Evolutionary conservation across 768 basidiomycete species (phyloP).

Genomic region (Boletus rubropictus): DNA sequence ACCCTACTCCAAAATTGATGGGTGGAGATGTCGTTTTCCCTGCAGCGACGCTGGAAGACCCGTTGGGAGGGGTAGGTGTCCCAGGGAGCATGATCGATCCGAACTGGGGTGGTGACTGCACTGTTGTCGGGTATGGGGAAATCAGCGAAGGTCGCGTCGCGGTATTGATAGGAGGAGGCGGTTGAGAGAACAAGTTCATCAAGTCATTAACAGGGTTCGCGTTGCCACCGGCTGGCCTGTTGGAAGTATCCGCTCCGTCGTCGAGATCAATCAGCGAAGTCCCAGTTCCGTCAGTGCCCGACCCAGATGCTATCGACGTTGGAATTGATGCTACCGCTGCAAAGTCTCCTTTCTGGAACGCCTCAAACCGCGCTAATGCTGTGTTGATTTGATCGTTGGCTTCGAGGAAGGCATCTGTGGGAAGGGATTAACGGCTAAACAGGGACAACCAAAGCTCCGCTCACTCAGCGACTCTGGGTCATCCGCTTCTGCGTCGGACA

Average conservation of each 20-base stretch:
- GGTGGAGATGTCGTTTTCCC: constrained; percentile 15
- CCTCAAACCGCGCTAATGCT: constrained; percentile 83
- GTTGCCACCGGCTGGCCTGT: constrained; percentile 14
- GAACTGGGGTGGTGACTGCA: constrained; percentile 24
- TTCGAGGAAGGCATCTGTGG: constrained; percentile 83
- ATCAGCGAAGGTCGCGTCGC: constrained; percentile 25
- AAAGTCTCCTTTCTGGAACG: constrained; percentile 90
- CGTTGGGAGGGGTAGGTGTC: constrained; percentile 31
- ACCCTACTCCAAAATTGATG: background rate
- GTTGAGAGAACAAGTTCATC: constrained; percentile 48
- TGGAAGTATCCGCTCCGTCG: constrained; percentile 34
- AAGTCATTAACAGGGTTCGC: constrained; percentile 48
- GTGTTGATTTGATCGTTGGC: constrained; percentile 98
- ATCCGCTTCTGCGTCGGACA: constrained; percentile 85
- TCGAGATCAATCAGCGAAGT: constrained; percentile 77
- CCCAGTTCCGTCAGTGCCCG: constrained; percentile 19
- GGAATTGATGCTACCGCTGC: constrained; percentile 66
- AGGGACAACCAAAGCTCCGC: constrained; percentile 14
- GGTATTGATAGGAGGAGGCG: constrained; percentile 21
- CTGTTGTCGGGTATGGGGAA: constrained; percentile 12
- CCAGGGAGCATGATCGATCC: constrained; percentile 41
- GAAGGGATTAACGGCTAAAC: background rate
- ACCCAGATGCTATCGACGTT: constrained; percentile 41
- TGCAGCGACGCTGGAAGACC: constrained; percentile 10
- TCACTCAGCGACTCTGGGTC: constrained; percentile 86